A percentile compares a stretch with the other conserved stretches of the same genome.
phyloP scores from a whole-genome alignment of 2,329 filamentous ascomycete species.

The Pseudogymnoascus sp. region DNA sequence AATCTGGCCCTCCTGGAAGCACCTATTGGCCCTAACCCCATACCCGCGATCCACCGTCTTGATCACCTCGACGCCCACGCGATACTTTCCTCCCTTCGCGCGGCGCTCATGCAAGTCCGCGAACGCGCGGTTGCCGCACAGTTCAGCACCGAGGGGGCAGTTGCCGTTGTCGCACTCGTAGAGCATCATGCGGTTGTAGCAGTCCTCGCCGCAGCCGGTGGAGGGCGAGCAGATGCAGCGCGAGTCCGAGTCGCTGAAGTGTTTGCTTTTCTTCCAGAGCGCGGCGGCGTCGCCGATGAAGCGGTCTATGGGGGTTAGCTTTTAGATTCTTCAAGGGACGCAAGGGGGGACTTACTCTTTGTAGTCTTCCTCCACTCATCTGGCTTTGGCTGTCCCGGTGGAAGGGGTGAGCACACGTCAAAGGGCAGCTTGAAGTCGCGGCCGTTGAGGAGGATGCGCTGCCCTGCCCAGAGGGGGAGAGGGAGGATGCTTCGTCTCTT shows the following conservation, averaged over 20 bases:
- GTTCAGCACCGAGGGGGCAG: conserved; percentile 67
- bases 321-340: neutral
- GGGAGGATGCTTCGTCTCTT: conserved; percentile 57
- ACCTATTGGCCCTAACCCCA: conserved; percentile 83
- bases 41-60: conserved; percentile 85
- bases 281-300: conserved; percentile 79
- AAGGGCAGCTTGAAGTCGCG: conserved; percentile 85
- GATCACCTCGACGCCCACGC: conserved; percentile 90
- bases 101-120: conserved; percentile 68
- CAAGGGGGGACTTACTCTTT: conserved; percentile 58
- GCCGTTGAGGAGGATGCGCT: conserved; percentile 44
- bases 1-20: conserved; percentile 83
- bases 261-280: conserved; percentile 73
- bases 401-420: conserved; percentile 81
- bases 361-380: conserved; percentile 89
- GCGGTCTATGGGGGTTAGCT: conserved; percentile 55
- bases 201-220: conserved; percentile 78
- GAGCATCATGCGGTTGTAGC: conserved; percentile 92
- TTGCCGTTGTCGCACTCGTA: conserved; percentile 93
- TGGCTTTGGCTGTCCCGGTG: conserved; percentile 80
- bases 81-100: conserved; percentile 74
- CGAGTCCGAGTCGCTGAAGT: conserved; percentile 66
- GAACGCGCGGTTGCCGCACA: conserved; percentile 84
- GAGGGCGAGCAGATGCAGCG: conserved; percentile 73
- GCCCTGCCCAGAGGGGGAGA: conserved; percentile 69